Percentiles rank a stretch among this genome's conserved stretches.
Evolutionary conservation across 2,329 filamentous ascomycete species (phyloP).

Genomic region (Tolypocladium sp.): DNA sequence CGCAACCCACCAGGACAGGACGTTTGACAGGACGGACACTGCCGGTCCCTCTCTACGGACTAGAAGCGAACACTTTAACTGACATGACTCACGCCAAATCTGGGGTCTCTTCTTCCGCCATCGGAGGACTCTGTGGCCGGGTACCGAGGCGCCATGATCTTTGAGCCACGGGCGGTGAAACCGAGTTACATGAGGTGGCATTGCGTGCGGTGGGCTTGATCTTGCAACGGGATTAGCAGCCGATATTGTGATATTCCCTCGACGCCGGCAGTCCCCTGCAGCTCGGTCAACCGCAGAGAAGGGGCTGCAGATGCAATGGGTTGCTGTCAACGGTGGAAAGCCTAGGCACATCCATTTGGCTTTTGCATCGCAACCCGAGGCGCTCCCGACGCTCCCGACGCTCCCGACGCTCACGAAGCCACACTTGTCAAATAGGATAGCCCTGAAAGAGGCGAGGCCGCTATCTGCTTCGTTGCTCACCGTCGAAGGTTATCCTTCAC

Average conservation of each 20-base stretch:
- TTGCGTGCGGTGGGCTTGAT: not conserved
- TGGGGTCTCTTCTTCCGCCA: not conserved
- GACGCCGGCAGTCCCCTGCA: not conserved
- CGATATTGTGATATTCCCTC: not conserved
- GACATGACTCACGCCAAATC: not conserved
- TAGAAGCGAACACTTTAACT: not conserved
- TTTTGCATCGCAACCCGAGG: not conserved
- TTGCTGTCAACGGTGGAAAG: not conserved
- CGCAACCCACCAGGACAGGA: not conserved
- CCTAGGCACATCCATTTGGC: not conserved
- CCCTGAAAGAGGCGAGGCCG: not conserved
- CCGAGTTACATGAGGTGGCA: not conserved
- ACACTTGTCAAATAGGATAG: not conserved
- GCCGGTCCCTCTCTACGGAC: not conserved
- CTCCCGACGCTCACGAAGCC: not conserved
- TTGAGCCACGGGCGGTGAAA: not conserved
- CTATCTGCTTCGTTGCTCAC: not conserved
- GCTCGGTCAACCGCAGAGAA: not conserved
- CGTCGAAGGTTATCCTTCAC: not conserved
- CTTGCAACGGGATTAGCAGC: not conserved
- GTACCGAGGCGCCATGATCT: not conserved
- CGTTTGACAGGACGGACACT: not conserved
- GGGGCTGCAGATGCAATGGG: not conserved
- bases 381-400: not conserved
- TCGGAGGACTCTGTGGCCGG: not conserved